Percentiles rank a stretch among this genome's conserved stretches.
These are phyloP conservation scores for Botrytis galanthina DNA, from an alignment of 2,329 filamentous ascomycete species.

Conservation along the genomic window DNA sequence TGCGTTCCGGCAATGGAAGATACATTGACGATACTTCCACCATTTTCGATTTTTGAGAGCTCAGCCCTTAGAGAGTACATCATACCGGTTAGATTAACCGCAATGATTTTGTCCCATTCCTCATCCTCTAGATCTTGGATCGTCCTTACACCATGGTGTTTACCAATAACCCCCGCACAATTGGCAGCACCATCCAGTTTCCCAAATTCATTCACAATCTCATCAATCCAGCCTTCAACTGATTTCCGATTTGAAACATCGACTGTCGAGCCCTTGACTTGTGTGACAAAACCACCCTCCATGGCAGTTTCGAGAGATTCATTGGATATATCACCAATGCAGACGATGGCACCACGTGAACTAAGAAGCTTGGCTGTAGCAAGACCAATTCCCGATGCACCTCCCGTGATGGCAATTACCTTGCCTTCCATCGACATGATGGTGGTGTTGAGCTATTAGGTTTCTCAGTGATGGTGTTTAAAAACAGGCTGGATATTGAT, in stretches of 20 bases:
- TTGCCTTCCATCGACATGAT: conserved; percentile 42
- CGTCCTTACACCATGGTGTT: conserved; percentile 35
- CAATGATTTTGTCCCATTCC: conserved; percentile 42
- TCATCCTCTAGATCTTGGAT: conserved; percentile 39
- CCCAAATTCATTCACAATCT: conserved; percentile 40
- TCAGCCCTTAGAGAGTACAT: conserved; percentile 43
- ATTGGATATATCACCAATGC: conserved; percentile 29
- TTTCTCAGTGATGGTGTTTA: not conserved
- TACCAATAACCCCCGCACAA: conserved; percentile 46
- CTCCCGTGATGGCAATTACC: conserved; percentile 75
- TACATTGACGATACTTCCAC: conserved; percentile 42
- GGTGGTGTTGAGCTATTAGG: not conserved
- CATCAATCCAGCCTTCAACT: conserved; percentile 42
- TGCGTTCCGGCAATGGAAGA: conserved; percentile 50
- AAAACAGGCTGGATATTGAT: not conserved
- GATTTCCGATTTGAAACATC: conserved; percentile 36
- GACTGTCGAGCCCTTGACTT: not conserved
- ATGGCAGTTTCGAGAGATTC: conserved; percentile 33
- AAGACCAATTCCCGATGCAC: conserved; percentile 72
- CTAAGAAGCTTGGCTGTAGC: conserved; percentile 58
- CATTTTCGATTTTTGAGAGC: conserved; percentile 42
- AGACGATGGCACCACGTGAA: conserved; percentile 32
- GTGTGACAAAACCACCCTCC: conserved; percentile 10
- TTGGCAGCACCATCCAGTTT: conserved; percentile 49
- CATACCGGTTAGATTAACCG: conserved; percentile 42